These are phyloP conservation scores for Carex kokanica DNA, from an alignment of 176 grass and related monocot species.

Conservation along the genomic window DNA sequence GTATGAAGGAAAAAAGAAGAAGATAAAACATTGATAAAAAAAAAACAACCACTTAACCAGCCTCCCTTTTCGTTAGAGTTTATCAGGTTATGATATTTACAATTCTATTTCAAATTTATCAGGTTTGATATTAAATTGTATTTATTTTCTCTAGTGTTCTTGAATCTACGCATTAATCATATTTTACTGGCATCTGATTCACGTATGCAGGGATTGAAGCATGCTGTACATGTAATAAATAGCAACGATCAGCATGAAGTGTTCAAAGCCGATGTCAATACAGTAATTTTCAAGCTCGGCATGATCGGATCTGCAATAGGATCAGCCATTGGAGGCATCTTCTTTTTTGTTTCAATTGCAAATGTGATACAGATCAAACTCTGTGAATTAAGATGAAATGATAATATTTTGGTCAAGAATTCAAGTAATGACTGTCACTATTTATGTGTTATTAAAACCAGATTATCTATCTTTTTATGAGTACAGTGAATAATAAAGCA, in stretches of 20 bases:
- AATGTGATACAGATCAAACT: conserved; percentile 30
- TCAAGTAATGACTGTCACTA: no score
- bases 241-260: conserved; percentile 24
- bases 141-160: neutral
- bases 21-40: neutral
- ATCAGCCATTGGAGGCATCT: conserved; percentile 20
- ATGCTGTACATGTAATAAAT: conserved; percentile 27
- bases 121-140: neutral
- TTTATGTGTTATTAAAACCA: no score
- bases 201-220: conserved; percentile 28
- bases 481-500: no score
- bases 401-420: neutral
- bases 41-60: neutral
- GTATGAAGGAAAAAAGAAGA: neutral
- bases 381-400: conserved; percentile 5
- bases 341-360: conserved; percentile 33
- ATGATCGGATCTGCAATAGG: conserved; percentile 22
- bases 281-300: conserved; percentile 8
- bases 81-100: no score
- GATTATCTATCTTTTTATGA: no score
- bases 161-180: neutral
- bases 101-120: no score
- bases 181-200: neutral
- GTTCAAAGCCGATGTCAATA: conserved; percentile 11
- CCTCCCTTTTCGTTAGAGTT: neutral